Conservation (phyloP, 2,329 filamentous ascomycete species). For the Trichoderma sp. region DNA sequence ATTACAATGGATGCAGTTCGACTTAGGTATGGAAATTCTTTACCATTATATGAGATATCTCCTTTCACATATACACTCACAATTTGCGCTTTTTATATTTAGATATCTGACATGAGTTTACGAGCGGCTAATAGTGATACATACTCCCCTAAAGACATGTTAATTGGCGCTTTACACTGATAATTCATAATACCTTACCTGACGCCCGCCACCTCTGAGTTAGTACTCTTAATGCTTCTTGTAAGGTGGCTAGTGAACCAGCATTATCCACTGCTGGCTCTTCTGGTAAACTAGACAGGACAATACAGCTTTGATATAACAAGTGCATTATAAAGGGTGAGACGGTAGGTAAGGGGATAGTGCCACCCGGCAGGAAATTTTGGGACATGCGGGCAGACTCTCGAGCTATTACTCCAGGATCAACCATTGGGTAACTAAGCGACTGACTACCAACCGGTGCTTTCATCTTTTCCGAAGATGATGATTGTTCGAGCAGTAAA, state of each 20-base stretch:
- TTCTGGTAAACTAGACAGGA: not conserved
- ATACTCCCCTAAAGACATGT: not conserved
- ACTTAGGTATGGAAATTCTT: no score
- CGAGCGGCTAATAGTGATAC: not conserved
- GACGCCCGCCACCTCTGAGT: not conserved
- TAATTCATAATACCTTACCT: not conserved
- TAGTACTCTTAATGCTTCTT: not conserved
- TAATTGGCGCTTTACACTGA: fast-evolving
- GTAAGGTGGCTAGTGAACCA: not conserved
- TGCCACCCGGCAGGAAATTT: not conserved
- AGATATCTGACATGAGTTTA: not conserved
- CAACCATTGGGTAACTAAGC: not conserved
- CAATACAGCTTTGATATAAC: not conserved
- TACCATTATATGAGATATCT: no score
- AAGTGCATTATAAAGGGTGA: not conserved
- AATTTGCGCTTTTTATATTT: not conserved
- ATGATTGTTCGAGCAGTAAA: not conserved
- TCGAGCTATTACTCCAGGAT: not conserved
- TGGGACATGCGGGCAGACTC: not conserved
- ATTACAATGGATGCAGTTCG: no score
- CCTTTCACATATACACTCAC: no score
- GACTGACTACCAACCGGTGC: not conserved
- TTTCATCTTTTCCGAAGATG: not conserved
- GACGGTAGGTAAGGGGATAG: not conserved
- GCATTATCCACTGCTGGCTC: not conserved